Evolutionary conservation across 2,329 filamentous ascomycete species (phyloP).

Genomic region (Talaromyces sp.): DNA sequence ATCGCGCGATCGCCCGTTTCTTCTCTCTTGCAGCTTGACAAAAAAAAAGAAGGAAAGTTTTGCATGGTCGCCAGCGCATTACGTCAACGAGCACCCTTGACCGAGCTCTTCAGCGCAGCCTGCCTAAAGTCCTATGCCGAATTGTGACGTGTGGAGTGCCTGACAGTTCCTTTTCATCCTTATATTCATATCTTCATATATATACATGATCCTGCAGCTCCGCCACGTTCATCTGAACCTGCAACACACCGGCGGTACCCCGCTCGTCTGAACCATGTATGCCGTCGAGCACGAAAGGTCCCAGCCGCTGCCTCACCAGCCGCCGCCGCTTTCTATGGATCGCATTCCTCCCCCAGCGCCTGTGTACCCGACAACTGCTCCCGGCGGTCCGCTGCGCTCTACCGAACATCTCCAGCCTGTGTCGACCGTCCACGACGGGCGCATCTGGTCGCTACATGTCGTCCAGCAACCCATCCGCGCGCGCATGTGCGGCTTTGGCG

Average conservation of each 20-base stretch:
- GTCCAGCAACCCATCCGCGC: conserved; percentile 88
- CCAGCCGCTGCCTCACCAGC: conserved; percentile 28
- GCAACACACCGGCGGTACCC: conserved; percentile 13
- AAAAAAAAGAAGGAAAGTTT: background rate
- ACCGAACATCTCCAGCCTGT: conserved; percentile 33
- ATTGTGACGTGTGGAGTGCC: background rate
- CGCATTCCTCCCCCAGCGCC: conserved; percentile 29
- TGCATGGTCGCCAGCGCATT: background rate
- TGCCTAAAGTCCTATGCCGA: background rate
- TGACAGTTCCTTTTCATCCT: background rate
- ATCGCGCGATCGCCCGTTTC: background rate
- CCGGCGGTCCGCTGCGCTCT: conserved; percentile 24
- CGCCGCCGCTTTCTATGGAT: conserved; percentile 35
- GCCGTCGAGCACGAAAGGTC: conserved; percentile 31
- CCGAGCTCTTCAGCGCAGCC: background rate
- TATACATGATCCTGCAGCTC: background rate
- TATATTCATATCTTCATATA: too few relatives aligned
- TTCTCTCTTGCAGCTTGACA: background rate
- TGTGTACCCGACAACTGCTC: conserved; percentile 29
- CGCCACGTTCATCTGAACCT: background rate
- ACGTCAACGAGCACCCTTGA: background rate
- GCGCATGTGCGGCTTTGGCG: conserved; percentile 97
- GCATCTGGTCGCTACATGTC: conserved; percentile 61
- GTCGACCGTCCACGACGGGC: conserved; percentile 36
- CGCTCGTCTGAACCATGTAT: conserved; percentile 29